A percentile compares a stretch with the other conserved stretches of the same genome.
phyloP scores from a whole-genome alignment of 2,329 filamentous ascomycete genomes.

The Boeremia lycopersici region DNA sequence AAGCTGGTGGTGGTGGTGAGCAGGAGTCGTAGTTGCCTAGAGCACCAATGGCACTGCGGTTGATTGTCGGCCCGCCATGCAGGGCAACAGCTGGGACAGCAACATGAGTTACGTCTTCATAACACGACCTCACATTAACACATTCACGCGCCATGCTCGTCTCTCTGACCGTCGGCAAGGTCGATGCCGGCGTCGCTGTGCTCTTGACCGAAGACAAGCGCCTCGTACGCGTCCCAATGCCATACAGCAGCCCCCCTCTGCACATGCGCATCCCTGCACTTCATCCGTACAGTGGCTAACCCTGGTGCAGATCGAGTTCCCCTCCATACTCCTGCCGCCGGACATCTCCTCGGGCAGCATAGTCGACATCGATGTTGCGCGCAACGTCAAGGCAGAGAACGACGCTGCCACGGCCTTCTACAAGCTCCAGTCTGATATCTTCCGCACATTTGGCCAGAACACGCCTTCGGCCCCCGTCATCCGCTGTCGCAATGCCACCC shows the following conservation, averaged over 20 bases:
- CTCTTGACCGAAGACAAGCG: slow-evolving; percentile 96
- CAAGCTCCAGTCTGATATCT: slow-evolving; percentile 86
- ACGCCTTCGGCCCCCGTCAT: slow-evolving; percentile 79
- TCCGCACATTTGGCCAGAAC: slow-evolving; percentile 79
- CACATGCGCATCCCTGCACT: slow-evolving; percentile 28
- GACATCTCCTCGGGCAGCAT: slow-evolving; percentile 97
- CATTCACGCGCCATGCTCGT: slow-evolving; percentile 74
- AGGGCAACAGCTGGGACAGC: slow-evolving; percentile 13
- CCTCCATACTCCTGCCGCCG: slow-evolving; percentile 91
- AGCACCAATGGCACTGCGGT: slow-evolving; percentile 7
- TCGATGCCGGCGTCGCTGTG: slow-evolving; percentile 97
- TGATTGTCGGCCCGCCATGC: slow-evolving; percentile 4
- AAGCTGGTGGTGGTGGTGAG: neutral
- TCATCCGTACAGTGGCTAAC: slow-evolving; percentile 29
- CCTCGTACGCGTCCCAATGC: slow-evolving; percentile 66
- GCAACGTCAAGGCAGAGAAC: slow-evolving; percentile 80
- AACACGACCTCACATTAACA: slow-evolving; percentile 4
- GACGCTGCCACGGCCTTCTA: slow-evolving; percentile 78
- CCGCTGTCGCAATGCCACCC: slow-evolving; percentile 93
- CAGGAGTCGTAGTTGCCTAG: slow-evolving; percentile 11
- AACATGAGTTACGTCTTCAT: slow-evolving; percentile 9
- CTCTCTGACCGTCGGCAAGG: slow-evolving; percentile 97
- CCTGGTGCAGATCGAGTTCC: slow-evolving; percentile 85
- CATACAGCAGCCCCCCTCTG: slow-evolving; percentile 15
- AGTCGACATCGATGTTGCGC: slow-evolving; percentile 93